Evolutionary conservation across 371 early-diverging fungal species (phyloP).

Genomic region (Mortierella sp.): DNA sequence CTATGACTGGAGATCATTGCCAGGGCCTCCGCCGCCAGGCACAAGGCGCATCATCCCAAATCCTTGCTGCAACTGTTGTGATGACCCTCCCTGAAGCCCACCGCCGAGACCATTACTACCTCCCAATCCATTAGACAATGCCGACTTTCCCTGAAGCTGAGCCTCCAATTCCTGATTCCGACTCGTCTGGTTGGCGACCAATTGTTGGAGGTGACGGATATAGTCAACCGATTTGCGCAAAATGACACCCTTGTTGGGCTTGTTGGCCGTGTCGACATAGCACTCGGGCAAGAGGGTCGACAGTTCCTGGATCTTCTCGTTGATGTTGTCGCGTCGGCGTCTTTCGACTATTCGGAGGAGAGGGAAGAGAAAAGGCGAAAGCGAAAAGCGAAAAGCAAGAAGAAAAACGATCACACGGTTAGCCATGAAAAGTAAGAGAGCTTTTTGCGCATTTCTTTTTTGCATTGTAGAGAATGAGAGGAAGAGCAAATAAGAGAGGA

Average conservation of each 20-base stretch:
- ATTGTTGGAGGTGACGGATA: conserved; percentile 80
- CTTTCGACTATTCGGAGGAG: conserved; percentile 81
- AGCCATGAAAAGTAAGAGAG: background rate
- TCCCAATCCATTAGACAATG: background rate
- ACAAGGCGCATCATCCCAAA: conserved; percentile 57
- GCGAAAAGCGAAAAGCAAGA: background rate
- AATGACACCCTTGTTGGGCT: conserved; percentile 86
- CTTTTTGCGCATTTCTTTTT: background rate
- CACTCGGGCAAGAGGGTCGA: conserved; percentile 85
- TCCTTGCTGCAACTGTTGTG: conserved; percentile 46
- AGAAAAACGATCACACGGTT: background rate
- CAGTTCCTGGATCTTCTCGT: conserved; percentile 96
- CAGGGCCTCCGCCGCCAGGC: conserved; percentile 26
- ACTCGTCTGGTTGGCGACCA: conserved; percentile 65
- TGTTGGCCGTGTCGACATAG: conserved; percentile 69
- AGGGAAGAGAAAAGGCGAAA: background rate
- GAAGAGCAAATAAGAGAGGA: background rate
- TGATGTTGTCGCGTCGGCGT: conserved; percentile 96
- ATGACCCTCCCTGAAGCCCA: conserved; percentile 19
- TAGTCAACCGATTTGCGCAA: conserved; percentile 92
- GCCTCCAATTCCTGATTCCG: conserved; percentile 83
- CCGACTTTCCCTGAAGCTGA: conserved; percentile 39
- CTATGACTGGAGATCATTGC: background rate
- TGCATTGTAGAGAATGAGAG: background rate
- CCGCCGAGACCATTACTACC: conserved; percentile 7